Conservation (phyloP, 2,329 filamentous ascomycete species). For the Talaromyces sp. region DNA sequence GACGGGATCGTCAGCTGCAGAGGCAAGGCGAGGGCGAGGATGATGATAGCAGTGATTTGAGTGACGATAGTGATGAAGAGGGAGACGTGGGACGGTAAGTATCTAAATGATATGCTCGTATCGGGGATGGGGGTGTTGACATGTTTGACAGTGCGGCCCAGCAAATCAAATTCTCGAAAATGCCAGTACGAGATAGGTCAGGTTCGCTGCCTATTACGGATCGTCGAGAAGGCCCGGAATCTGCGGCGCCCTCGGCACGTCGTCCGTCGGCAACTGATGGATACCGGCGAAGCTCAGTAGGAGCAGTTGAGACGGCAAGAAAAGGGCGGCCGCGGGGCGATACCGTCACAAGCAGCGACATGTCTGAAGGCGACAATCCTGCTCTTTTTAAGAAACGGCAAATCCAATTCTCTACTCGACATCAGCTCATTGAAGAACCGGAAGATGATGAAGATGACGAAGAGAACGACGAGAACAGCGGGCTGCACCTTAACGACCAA, state of each 20-base stretch:
- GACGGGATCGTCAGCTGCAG: constrained; percentile 41
- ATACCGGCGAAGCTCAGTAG: constrained; percentile 52
- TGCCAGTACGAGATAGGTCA: constrained; percentile 80
- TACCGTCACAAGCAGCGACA: constrained; percentile 61
- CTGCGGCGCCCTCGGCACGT: constrained; percentile 54
- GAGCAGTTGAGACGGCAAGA: constrained; percentile 48
- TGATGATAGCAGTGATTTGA: constrained; percentile 62
- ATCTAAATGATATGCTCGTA: not conserved
- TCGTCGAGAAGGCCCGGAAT: constrained; percentile 40
- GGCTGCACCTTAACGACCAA: constrained; percentile 28
- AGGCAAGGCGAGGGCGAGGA: constrained; percentile 55
- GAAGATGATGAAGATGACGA: constrained; percentile 12
- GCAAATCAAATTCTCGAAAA: constrained; percentile 93
- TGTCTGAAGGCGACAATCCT: constrained; percentile 60
- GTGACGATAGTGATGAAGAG: constrained; percentile 63
- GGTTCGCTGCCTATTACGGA: constrained; percentile 79
- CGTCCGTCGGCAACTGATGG: constrained; percentile 42
- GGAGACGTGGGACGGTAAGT: constrained; percentile 40
- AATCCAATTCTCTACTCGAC: constrained; percentile 40
- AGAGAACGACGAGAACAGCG: constrained; percentile 17
- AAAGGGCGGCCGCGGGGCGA: constrained; percentile 54
- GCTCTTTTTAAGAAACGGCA: constrained; percentile 50
- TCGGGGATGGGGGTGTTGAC: constrained; percentile 15
- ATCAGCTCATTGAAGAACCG: constrained; percentile 31
- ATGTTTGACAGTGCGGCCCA: constrained; percentile 59